Evolutionary conservation across 768 basidiomycete species (phyloP).

Genomic region (Pisolithus sp.): DNA sequence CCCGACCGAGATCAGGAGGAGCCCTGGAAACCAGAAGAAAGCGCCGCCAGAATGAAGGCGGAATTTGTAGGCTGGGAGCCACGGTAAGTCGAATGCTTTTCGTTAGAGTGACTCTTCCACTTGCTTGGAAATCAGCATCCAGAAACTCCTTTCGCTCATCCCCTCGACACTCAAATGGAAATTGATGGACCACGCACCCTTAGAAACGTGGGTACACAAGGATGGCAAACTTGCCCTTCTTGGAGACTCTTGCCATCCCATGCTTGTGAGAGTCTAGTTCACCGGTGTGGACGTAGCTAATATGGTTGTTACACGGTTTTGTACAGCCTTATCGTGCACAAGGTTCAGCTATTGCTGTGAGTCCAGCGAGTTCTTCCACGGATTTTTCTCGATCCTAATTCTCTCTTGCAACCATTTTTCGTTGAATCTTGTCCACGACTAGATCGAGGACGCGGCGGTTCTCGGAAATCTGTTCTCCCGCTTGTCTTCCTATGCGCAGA

Average conservation of each 20-base stretch:
- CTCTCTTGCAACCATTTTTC: neutral
- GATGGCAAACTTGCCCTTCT: constrained; percentile 39
- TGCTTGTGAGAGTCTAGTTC: constrained; percentile 28
- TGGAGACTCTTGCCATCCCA: constrained; percentile 54
- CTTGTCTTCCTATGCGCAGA: constrained; percentile 36
- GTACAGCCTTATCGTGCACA: constrained; percentile 46
- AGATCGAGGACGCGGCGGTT: constrained; percentile 33
- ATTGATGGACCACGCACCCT: constrained; percentile 42
- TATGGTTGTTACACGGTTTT: neutral
- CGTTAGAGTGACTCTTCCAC: neutral
- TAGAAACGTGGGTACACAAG: constrained; percentile 44
- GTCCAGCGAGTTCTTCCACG: constrained; percentile 1
- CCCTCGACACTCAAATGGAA: constrained; percentile 41
- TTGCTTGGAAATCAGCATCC: constrained; percentile 27
- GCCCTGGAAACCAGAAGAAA: constrained; percentile 39
- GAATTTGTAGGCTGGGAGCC: constrained; percentile 46
- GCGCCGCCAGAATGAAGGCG: constrained; percentile 38
- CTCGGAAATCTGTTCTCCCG: constrained; percentile 48
- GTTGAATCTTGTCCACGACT: neutral
- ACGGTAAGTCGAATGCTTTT: constrained; percentile 25
- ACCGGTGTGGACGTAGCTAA: neutral
- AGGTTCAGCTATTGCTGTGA: constrained; percentile 49
- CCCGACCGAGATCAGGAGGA: constrained; percentile 36
- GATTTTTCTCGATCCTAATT: neutral
- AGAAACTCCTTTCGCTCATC: constrained; percentile 42